Conservation (phyloP, 768 basidiomycete species). For the Suillus variegatus region DNA sequence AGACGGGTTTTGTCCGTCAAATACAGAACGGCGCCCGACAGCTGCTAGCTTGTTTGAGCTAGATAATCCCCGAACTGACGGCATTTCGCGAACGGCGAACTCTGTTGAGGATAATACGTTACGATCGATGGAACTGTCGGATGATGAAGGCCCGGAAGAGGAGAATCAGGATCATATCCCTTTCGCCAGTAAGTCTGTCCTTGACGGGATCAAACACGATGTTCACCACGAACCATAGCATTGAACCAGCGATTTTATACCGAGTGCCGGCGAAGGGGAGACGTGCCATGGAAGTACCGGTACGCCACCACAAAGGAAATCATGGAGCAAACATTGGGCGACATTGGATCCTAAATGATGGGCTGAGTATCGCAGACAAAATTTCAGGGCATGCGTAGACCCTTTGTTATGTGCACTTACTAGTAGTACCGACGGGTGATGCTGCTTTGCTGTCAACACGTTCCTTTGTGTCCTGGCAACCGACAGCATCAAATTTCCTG, state of each 20-base stretch:
- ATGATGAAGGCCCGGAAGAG: slow-evolving; percentile 21
- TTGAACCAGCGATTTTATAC: slow-evolving; percentile 23
- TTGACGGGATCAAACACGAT: slow-evolving; percentile 9
- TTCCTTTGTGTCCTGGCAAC: neutral
- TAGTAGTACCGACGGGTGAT: neutral
- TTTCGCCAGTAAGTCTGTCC: slow-evolving; percentile 27
- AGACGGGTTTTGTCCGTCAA: neutral
- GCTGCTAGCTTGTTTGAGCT: slow-evolving; percentile 5
- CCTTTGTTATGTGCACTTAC: neutral
- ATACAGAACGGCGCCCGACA: slow-evolving; percentile 7
- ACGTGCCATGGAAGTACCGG: slow-evolving; percentile 27
- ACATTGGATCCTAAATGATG: neutral
- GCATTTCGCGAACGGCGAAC: neutral
- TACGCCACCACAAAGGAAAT: slow-evolving; percentile 35
- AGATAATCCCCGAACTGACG: neutral
- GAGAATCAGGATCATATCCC: slow-evolving; percentile 16
- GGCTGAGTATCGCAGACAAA: neutral
- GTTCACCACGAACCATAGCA: slow-evolving; percentile 13
- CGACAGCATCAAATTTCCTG: neutral
- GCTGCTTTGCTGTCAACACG: neutral
- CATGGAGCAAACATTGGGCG: slow-evolving; percentile 16
- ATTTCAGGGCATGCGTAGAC: neutral
- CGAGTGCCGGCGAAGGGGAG: slow-evolving; percentile 11
- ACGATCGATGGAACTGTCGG: slow-evolving; percentile 11
- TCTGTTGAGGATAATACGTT: slow-evolving; percentile 3